Evolutionary conservation across 768 basidiomycete genomes (phyloP).

Genomic region (Naganishia randhawae): DNA sequence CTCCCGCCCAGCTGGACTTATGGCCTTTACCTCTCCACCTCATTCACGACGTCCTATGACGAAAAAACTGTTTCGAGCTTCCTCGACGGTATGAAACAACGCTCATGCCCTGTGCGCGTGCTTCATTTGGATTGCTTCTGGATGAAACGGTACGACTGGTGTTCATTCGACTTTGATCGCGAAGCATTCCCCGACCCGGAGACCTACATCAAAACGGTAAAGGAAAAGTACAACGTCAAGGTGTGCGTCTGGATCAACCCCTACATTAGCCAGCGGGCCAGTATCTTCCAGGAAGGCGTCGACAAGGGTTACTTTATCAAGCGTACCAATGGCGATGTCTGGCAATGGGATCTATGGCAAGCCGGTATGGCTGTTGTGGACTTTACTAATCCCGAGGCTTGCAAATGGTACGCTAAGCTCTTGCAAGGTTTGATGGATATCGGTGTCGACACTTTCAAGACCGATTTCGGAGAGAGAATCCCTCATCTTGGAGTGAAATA

Average conservation of each 20-base stretch:
- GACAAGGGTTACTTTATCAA: conserved; percentile 69
- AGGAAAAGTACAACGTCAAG: conserved; percentile 60
- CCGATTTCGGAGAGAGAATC: conserved; percentile 74
- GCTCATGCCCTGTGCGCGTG: conserved; percentile 57
- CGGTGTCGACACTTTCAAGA: conserved; percentile 51
- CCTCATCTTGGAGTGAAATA: conserved; percentile 64
- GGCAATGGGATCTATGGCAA: conserved; percentile 66
- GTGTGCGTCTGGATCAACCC: conserved; percentile 70
- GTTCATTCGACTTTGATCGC: conserved; percentile 66
- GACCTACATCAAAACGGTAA: conserved; percentile 57
- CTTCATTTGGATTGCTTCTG: conserved; percentile 63
- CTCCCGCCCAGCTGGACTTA: conserved; percentile 70
- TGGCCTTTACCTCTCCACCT: conserved; percentile 73
- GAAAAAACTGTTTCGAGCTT: conserved; percentile 66
- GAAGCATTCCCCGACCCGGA: conserved; percentile 69
- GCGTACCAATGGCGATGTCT: conserved; percentile 59
- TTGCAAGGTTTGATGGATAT: conserved; percentile 57
- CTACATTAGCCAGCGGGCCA: conserved; percentile 55
- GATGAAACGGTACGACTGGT: conserved; percentile 47
- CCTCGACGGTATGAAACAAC: conserved; percentile 63
- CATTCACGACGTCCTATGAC: conserved; percentile 65
- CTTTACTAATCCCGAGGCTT: conserved; percentile 61
- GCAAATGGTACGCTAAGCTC: conserved; percentile 60
- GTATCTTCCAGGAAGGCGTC: conserved; percentile 66
- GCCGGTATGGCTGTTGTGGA: conserved; percentile 59